Base-by-base conservation (phyloP, 345 rosid species). In the Eucalyptus paniculata region DNA sequence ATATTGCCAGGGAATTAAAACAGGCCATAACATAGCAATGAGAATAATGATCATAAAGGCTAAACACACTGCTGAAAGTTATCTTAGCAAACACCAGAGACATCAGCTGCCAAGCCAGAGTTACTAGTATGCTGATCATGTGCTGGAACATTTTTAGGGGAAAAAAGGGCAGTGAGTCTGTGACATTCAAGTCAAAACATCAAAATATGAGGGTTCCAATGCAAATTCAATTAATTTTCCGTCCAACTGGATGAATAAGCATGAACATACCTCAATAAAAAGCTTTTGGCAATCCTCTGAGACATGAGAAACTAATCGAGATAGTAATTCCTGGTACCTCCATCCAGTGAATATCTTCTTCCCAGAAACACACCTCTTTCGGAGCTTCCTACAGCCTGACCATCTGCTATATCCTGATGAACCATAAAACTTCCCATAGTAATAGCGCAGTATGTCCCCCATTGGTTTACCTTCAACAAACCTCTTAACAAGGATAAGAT, bases 351-450 rank as follows among this genome's bases (percentile, higher is more conserved):
- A 95, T 56, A 95, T 93, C 90, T 91, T 93, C 62, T 93, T 92
- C 81, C 95, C 95, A 69, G 86, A 88, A 54, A 92, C 89, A 72
- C 92, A 86, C 65, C 90, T 92, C 90, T 89, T 91, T n/a, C 91
- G 93, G 26, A 54, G 80, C 90, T 90, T 93, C 88, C 92, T 87
- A 89, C 94, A 90, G 60, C 88, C 93, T 44, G 93, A 91, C 96
- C 96, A 95, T 90, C 92, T 93, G 18, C 88, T 34, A 86, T 93
- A 93, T 77, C 89, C 87, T 34, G 90, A 90, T 14, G 96, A 94
- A 90, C 89, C 82, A 88, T 93, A 94, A 86, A 95, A 95, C 87
- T 91, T 90, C 81, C 96, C 96, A 90, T 94, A 94, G 91, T 95
- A 95, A 86, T 90, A 90, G 77, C 92, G 86, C 54, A 93, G 86